Conservation (phyloP, 2,329 filamentous ascomycete species). For the Dothiorella sarmentorum region DNA sequence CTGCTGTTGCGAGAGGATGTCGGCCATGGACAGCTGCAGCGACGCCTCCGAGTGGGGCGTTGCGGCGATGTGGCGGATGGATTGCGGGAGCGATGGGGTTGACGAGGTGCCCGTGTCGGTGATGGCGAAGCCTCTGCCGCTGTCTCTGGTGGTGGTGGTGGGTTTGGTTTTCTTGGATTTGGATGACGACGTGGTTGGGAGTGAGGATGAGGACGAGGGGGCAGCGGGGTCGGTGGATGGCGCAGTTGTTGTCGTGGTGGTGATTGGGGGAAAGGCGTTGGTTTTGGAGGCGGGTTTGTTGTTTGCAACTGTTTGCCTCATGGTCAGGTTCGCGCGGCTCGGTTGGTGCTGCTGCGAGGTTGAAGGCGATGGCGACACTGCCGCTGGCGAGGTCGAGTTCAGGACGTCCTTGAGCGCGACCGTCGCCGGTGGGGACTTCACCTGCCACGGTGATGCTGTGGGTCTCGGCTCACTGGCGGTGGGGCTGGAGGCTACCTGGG, state of each 20-base stretch:
- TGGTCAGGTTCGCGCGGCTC: conserved; percentile 52
- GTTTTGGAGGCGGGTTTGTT: conserved; percentile 28
- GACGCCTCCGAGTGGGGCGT: conserved; percentile 59
- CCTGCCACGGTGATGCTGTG: conserved; percentile 62
- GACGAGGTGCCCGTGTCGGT: conserved; percentile 26
- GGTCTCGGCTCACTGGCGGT: conserved; percentile 18
- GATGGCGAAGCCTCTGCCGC: conserved; percentile 16
- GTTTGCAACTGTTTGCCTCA: conserved; percentile 56
- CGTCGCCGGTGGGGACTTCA: conserved; percentile 48
- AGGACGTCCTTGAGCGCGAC: conserved; percentile 48
- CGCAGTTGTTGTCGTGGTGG: conserved; percentile 12
- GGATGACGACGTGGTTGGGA: conserved; percentile 20
- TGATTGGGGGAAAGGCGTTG: conserved; percentile 25
- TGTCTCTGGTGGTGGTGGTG: neutral
- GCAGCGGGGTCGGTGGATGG: conserved; percentile 28
- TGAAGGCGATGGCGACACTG: conserved; percentile 20
- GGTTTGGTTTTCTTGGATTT: conserved; percentile 3
- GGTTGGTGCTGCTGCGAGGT: conserved; percentile 33
- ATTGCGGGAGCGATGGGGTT: conserved; percentile 39
- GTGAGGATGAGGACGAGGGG: conserved; percentile 6
- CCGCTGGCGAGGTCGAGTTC: conserved; percentile 27
- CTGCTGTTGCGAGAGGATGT: conserved; percentile 85
- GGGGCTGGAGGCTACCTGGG: neutral
- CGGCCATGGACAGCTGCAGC: conserved; percentile 71
- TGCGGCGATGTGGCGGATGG: conserved; percentile 48